These are phyloP conservation scores for Pleurotus platypus DNA, from an alignment of 768 basidiomycete species.

Conservation along the genomic window DNA sequence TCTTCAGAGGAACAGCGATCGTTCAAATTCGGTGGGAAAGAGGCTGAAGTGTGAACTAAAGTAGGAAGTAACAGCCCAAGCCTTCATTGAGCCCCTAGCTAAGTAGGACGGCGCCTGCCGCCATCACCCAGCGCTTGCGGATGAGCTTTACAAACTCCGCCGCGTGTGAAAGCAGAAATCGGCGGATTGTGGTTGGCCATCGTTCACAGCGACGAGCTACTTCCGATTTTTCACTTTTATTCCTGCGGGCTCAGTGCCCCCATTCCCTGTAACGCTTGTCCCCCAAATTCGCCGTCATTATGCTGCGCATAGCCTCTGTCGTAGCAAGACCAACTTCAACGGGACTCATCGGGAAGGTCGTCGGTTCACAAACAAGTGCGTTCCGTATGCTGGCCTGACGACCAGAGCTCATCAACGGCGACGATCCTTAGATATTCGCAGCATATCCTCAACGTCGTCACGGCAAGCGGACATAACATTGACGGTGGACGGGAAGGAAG, in stretches of 20 bases:
- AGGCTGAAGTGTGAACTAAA: too few relatives aligned
- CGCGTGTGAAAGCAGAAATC: constrained; percentile 35
- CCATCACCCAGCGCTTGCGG: too few relatives aligned
- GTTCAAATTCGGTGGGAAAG: too few relatives aligned
- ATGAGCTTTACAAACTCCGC: not conserved
- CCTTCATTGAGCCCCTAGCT: too few relatives aligned
- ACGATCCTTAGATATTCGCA: constrained; percentile 44
- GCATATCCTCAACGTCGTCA: constrained; percentile 62
- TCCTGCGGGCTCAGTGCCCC: constrained; percentile 30
- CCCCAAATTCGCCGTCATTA: constrained; percentile 24
- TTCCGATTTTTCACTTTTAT: constrained; percentile 21
- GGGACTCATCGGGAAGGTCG: constrained; percentile 64
- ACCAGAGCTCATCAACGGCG: not conserved
- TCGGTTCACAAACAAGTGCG: constrained; percentile 1
- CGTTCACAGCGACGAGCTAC: constrained; percentile 39
- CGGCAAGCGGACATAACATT: constrained; percentile 81
- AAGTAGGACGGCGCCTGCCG: too few relatives aligned
- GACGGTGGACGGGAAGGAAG: constrained; percentile 95
- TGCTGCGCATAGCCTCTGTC: constrained; percentile 68
- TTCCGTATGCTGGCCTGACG: not conserved
- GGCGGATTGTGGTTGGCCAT: constrained; percentile 40
- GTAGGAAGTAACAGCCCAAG: too few relatives aligned
- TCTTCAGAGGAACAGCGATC: too few relatives aligned
- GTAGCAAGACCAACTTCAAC: constrained; percentile 59
- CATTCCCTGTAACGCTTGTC: constrained; percentile 19